Evolutionary conservation across 2,329 filamentous ascomycete species (phyloP).

Genomic region (Fusarium albidum): DNA sequence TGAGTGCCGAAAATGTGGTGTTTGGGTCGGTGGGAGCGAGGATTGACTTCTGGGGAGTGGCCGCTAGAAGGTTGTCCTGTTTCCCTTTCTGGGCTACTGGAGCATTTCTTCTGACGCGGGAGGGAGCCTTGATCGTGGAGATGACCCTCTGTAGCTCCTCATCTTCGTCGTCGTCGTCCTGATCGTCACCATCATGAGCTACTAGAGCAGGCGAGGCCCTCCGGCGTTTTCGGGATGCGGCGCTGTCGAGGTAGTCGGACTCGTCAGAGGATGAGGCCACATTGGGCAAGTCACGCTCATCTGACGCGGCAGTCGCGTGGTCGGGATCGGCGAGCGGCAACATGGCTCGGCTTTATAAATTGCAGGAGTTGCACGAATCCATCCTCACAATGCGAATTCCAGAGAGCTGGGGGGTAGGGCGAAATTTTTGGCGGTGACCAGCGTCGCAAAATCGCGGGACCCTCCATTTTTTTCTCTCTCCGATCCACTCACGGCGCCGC

Average conservation of each 20-base stretch:
- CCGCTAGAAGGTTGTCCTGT: slow-evolving; percentile 26
- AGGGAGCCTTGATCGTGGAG: slow-evolving; percentile 59
- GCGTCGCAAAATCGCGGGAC: slow-evolving; percentile 34
- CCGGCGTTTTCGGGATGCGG: slow-evolving; percentile 55
- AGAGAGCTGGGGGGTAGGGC: slow-evolving; percentile 3
- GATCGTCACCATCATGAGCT: slow-evolving; percentile 37
- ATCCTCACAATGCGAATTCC: slow-evolving; percentile 26
- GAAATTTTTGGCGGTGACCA: slow-evolving; percentile 41
- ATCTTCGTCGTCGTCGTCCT: slow-evolving; percentile 42
- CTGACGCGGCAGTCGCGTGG: slow-evolving; percentile 25
- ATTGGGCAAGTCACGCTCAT: slow-evolving; percentile 27
- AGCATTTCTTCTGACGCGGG: slow-evolving; percentile 57
- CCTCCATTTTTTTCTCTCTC: slow-evolving; percentile 9
- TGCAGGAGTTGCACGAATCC: slow-evolving; percentile 30
- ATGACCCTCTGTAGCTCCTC: slow-evolving; percentile 45
- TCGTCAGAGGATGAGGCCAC: slow-evolving; percentile 44
- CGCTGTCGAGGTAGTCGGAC: slow-evolving; percentile 60
- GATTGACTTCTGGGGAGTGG: slow-evolving; percentile 46
- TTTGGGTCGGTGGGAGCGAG: slow-evolving; percentile 63
- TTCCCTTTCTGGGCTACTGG: slow-evolving; percentile 32
- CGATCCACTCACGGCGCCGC: slow-evolving; percentile 12
- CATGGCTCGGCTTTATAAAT: slow-evolving; percentile 37
- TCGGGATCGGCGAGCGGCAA: slow-evolving; percentile 30
- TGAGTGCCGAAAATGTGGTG: slow-evolving; percentile 74
- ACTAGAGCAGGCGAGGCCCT: slow-evolving; percentile 44